These are phyloP conservation scores for Cyanophora paradoxa DNA, from an alignment of 78 protist genomes.

Conservation along the genomic window DNA sequence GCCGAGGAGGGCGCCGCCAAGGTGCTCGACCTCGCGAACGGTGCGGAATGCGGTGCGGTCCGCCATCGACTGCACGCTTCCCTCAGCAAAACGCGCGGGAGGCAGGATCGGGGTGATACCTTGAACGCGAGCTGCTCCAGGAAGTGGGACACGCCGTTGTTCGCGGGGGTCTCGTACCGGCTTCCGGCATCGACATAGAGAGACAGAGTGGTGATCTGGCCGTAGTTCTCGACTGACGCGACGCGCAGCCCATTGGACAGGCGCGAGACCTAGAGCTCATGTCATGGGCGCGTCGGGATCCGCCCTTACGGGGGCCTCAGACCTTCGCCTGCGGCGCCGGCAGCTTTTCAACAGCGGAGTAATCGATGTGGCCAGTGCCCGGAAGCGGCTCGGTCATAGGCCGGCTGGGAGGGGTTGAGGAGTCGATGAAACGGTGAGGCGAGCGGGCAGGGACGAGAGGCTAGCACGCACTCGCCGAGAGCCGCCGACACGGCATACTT, in stretches of 20 bases:
- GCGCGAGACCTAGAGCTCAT: not conserved
- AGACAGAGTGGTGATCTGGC: not conserved
- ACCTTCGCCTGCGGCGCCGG: too few relatives aligned
- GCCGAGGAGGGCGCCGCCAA: not conserved
- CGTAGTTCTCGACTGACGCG: not conserved
- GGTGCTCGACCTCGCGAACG: not conserved
- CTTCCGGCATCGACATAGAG: not conserved
- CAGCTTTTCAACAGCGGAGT: too few relatives aligned
- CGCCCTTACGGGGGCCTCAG: too few relatives aligned
- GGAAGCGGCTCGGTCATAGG: too few relatives aligned
- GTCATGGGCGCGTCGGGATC: too few relatives aligned
- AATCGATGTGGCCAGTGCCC: too few relatives aligned
- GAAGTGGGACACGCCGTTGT: not conserved
- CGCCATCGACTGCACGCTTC: not conserved
- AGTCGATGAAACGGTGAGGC: too few relatives aligned
- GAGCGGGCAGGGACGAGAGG: too few relatives aligned
- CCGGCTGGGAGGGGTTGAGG: too few relatives aligned
- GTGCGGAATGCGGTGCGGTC: not conserved
- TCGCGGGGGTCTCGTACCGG: not conserved
- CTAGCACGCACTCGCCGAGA: too few relatives aligned
- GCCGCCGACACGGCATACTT: too few relatives aligned
- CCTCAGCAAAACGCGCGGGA: not conserved
- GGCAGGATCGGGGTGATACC: not conserved
- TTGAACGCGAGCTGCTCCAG: constrained; percentile 9
- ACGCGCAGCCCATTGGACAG: constrained; percentile 15